Conservation (phyloP, 129 eudicot genomes). For the Erigeron canadensis region DNA sequence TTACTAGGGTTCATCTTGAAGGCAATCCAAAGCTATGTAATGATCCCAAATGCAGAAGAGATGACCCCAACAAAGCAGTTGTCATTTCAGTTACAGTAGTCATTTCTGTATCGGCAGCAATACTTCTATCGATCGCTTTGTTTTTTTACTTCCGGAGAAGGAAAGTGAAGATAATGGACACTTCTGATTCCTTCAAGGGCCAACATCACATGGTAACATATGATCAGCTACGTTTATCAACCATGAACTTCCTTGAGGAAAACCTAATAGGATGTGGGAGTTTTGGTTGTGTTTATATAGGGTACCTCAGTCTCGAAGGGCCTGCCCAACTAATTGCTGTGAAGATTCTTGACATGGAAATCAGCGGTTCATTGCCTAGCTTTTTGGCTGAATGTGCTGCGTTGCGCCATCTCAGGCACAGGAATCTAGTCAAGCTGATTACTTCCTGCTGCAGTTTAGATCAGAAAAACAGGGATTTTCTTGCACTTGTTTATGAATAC, state of each 20-base stretch:
- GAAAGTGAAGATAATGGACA: not conserved
- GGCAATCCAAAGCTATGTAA: constrained; percentile 54
- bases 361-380: constrained; percentile 39
- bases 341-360: constrained; percentile 45
- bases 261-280: constrained; percentile 65
- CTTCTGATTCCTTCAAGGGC: constrained; percentile 33
- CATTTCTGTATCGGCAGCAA: constrained; percentile 12
- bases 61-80: not conserved
- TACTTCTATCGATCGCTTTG: constrained; percentile 13
- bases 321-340: constrained; percentile 39
- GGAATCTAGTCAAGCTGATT: constrained; percentile 62
- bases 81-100: not conserved
- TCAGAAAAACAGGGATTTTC: constrained; percentile 44
- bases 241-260: constrained; percentile 41
- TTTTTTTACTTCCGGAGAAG: constrained; percentile 32
- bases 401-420: constrained; percentile 55
- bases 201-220: constrained; percentile 53
- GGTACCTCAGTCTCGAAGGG: constrained; percentile 35
- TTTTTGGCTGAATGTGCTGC: constrained; percentile 65
- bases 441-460: constrained; percentile 66
- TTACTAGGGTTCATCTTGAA: constrained; percentile 43
- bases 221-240: constrained; percentile 56
- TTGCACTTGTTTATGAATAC: constrained; percentile 57
- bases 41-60: constrained; percentile 20
- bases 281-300: constrained; percentile 64